Conservation (phyloP, 192 early-diverging fungal genomes). For the Helicostylum pulchrum region DNA sequence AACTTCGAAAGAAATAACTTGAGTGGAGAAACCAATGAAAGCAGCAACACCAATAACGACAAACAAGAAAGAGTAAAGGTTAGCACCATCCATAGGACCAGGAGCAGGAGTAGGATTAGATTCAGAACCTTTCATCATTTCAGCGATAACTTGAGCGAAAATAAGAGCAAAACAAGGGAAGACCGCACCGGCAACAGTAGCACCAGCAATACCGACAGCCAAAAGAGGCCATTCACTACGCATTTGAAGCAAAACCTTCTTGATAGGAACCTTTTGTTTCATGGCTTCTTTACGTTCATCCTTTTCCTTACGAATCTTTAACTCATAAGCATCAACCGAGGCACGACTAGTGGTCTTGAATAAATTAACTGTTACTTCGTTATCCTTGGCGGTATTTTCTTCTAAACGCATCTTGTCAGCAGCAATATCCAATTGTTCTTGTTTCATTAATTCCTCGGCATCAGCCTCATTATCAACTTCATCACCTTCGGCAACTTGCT, state of each 20-base stretch:
- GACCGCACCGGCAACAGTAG: slow-evolving; percentile 66
- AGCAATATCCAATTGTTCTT: slow-evolving; percentile 7
- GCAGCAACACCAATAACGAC: slow-evolving; percentile 26
- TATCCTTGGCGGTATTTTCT: neutral
- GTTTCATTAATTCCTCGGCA: slow-evolving; percentile 19
- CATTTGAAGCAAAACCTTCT: slow-evolving; percentile 50
- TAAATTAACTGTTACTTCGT: slow-evolving; percentile 9
- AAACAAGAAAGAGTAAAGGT: slow-evolving; percentile 34
- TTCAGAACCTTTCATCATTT: slow-evolving; percentile 32
- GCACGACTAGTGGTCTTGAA: slow-evolving; percentile 13
- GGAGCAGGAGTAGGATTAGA: slow-evolving; percentile 16
- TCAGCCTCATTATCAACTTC: slow-evolving; percentile 11
- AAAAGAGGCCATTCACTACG: slow-evolving; percentile 51
- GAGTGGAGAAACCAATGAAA: slow-evolving; percentile 10
- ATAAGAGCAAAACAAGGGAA: slow-evolving; percentile 76
- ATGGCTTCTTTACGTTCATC: slow-evolving; percentile 35
- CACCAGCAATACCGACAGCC: slow-evolving; percentile 54
- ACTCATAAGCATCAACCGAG: slow-evolving; percentile 30
- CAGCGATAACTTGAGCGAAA: slow-evolving; percentile 46
- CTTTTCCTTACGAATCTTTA: slow-evolving; percentile 34
- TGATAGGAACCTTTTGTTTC: slow-evolving; percentile 53
- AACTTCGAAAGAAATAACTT: slow-evolving; percentile 23
- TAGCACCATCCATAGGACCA: slow-evolving; percentile 31
- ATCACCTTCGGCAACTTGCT: slow-evolving; percentile 32
- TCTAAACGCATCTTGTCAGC: neutral